Base-by-base conservation (phyloP, 2,329 filamentous ascomycete species). In the Calonectria montana region DNA sequence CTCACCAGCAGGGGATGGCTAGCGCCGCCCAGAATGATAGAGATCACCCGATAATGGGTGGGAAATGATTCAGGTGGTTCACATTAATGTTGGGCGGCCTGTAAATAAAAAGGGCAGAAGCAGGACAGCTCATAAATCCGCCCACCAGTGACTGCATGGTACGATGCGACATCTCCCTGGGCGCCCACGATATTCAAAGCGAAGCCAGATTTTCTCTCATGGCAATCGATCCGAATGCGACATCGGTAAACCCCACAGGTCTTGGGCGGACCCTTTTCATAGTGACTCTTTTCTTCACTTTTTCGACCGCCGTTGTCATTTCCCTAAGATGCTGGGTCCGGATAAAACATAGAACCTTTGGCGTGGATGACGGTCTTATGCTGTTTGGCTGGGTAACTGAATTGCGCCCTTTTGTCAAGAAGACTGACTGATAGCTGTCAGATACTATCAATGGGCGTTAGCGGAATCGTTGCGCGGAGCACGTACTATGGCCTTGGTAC, bases 281-380 rank as follows among this genome's bases (percentile, higher is more conserved):
- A 7, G 15, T 74, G 4, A 12, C 71, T 2, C 53, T 76, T 2
- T 66, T 74, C 13, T 76, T 71, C 7, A 29, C 69, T 0, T 18
- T 68, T 5, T 47, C 50, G 0, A 67, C 69, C 0, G 23, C 65
- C 0, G 10, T 76, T 12, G 18, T 73, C 4, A 45, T 74, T 21
- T 12, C 35, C 2, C 4, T 74, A 45, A 39, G 74, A 48, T 74
- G 64, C 16, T 61, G 45, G 27, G 35, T 67, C 6, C 67, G 72
- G 9, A 7, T 59, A 0, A 69, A 39, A 23, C 45, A 76, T 31
- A 39, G 37, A 2, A 18, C 71, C 0, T 76, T 76, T 18, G 74
- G 72, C 3, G 43, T 55, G 0, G 74, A 76, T 12, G 74, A 76
- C 63, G 63, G 55, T 0, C 65, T 76, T 1, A 76, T 76, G 74